Conservation (phyloP, 2,329 filamentous ascomycete genomes). For the Sordariomycetes sp. region DNA sequence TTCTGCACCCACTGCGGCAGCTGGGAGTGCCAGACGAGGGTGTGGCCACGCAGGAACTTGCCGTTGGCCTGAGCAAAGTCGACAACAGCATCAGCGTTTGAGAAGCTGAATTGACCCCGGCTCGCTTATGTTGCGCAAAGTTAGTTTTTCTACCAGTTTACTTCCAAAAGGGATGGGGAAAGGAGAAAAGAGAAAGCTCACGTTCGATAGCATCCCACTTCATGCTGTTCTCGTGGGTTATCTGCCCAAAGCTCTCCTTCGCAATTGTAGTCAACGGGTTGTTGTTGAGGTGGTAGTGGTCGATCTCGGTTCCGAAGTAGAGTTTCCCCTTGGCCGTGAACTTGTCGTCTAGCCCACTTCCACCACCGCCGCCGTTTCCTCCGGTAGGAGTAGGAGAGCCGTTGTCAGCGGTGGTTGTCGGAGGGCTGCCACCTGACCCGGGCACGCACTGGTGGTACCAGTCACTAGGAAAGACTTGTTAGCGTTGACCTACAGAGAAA, state of each 20-base stretch:
- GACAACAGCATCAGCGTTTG: constrained; percentile 45
- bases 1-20: constrained; percentile 48
- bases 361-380: neutral
- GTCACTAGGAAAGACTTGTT: constrained; percentile 5
- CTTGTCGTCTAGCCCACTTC: constrained; percentile 2
- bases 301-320: constrained; percentile 50
- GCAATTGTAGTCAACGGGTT: constrained; percentile 36
- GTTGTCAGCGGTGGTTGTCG: neutral
- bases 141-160: neutral
- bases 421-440: neutral
- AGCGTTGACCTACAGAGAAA: neutral
- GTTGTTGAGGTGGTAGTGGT: constrained; percentile 37
- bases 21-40: constrained; percentile 54
- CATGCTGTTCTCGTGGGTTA: constrained; percentile 60
- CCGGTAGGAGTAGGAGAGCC: constrained; percentile 12
- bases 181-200: constrained; percentile 6
- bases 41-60: constrained; percentile 54
- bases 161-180: neutral
- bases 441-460: constrained; percentile 11
- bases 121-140: neutral
- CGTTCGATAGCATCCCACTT: constrained; percentile 53
- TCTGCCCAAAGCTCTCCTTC: constrained; percentile 54
- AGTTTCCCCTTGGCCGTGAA: constrained; percentile 49
- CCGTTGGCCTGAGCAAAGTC: constrained; percentile 44
- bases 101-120: constrained; percentile 43